These are phyloP conservation scores for Mytilinidion resinicola DNA, from an alignment of 495 filamentous ascomycete species.

Conservation along the genomic window DNA sequence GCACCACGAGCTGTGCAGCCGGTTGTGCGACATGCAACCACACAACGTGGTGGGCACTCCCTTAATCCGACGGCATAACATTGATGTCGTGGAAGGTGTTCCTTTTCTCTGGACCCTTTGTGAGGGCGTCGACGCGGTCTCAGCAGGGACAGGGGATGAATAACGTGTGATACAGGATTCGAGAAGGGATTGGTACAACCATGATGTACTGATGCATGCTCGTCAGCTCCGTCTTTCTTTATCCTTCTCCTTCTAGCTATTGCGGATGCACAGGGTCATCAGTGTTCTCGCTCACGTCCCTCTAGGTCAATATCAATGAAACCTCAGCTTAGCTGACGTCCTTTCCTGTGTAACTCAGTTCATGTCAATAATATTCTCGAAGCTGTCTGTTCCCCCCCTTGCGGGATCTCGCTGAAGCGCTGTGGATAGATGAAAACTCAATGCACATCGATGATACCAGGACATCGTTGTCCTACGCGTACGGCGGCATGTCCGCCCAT, in stretches of 20 bases:
- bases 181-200: neutral
- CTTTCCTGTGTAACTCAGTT: too few relatives aligned
- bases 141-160: neutral
- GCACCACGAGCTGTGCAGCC: slow-evolving; percentile 1
- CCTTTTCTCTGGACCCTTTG: neutral
- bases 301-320: too few relatives aligned
- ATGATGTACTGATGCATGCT: neutral
- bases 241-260: neutral
- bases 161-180: neutral
- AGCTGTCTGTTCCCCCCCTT: too few relatives aligned
- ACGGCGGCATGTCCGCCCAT: too few relatives aligned
- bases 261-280: too few relatives aligned
- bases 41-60: neutral
- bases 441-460: too few relatives aligned
- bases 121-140: neutral
- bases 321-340: too few relatives aligned
- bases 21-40: neutral
- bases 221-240: neutral
- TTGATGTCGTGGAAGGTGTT: neutral
- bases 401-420: too few relatives aligned
- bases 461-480: too few relatives aligned
- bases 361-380: too few relatives aligned
- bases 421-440: too few relatives aligned
- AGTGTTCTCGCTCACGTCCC: too few relatives aligned
- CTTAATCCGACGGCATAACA: neutral